Base-by-base conservation (phyloP, 768 basidiomycete genomes). In the Pisolithus albus region DNA sequence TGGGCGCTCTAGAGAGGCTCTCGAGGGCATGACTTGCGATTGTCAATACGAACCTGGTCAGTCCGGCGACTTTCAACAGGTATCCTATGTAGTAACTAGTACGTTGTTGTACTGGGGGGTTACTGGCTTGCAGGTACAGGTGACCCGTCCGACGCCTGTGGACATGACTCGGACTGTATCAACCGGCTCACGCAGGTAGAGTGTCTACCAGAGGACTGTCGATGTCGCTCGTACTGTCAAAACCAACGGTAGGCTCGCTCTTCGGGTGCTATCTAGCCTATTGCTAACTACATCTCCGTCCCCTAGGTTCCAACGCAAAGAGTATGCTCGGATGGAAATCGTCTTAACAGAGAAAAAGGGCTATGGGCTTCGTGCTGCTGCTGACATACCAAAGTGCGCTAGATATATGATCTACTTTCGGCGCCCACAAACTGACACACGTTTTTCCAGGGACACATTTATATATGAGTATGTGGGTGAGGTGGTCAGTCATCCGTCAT, bases 381-480 rank as follows among this genome's bases (percentile, higher is more conserved):
- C 63, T 52, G 82, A 83, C 66, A 63, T 91, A 54, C 68, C 70
- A 37, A 86, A 76, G 88, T 90, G 60, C 56, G 83, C 72, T 26
- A 37, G 8, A 18, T 36, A n/a, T 24, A n/a, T 41, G 7, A 39
- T 18, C 44, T 2, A 49, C 16, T 37, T 38, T 32, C 38, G 23
- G 6, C 46, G 10, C 34, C 43, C 38, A 47, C 44, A 52, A 52
- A 32, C 46, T 51, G 49, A 54, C 56, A 37, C 39, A 11, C 47
- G 49, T 39, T 44, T 45, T 49, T 41, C 11, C 65, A 97, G 94
- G 59, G 94, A 97, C 64, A 59, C 79, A 0, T 92, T 99, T 70
- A 88, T 99, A 51, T 98, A 97, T 65, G 96, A 99, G 68, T 98
- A 99, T 64, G 84, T 98, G 32, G 96, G 96, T 30, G 96, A 99